Base-by-base conservation (phyloP, 805 yeast species). In the Yamadazyma takamatsuzukensis region DNA sequence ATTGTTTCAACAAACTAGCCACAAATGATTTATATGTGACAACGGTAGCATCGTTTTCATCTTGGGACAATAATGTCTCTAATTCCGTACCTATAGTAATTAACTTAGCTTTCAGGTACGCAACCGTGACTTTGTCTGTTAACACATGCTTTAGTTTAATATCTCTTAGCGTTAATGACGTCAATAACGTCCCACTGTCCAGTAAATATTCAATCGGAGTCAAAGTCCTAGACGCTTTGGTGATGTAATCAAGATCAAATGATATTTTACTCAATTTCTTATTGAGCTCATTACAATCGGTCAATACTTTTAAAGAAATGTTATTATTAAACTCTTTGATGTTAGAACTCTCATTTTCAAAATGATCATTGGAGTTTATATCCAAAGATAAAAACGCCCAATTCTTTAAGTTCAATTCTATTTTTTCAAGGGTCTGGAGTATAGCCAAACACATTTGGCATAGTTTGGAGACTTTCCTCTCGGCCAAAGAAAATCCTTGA, bases 101-200 rank as follows among this genome's bases (percentile, higher is more conserved):
- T 32, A 82, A 61, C 43, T 76, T 78, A 15, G 87, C 80, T 48
- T 77, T 76, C 47, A 80, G 78, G 51, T 80, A 80, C 9, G 76
- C 65, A 8, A 77, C 70, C 2, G 79, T 70, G 11, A 80, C 58
- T 33, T 70, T 65, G 32, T 77, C 78, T 5, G 70, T 64, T 18
- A 79, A 51, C 13, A 65, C 60, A 39, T 72, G 74, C 40, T 74
- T 72, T 29, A 79, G 48, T 44, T 68, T 70, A 32, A 78, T 64
- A 22, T 63, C 63, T 25, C 74, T 53, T 41, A 72, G 52, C 13
- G 60, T 48, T 26, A 70, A 58, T 36, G 68, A 72, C 4, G 74
- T 68, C 28, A 69, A 48, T 18, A 68, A 59, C 6, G 76, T 72
- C 11, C 75, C 79, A 19, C 70, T 68, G 42, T 77, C 83, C 30